Evolutionary conservation across 805 yeast genomes (phyloP).

Genomic region (Isabelozyma heimii): DNA sequence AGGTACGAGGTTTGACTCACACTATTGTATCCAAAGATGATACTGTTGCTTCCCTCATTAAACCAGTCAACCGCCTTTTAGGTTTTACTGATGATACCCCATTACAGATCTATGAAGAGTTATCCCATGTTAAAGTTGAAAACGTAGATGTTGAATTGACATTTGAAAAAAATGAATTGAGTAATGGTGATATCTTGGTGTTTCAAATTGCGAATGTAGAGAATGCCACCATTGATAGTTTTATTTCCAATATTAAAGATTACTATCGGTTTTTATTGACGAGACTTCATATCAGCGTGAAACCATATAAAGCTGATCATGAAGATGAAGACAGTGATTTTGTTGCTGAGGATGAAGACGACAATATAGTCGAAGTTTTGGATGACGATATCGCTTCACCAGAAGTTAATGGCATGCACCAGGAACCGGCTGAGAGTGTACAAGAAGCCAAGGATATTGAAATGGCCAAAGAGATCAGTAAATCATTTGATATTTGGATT

Average conservation of each 20-base stretch:
- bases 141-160: conserved; percentile 35
- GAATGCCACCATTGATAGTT: conserved; percentile 11
- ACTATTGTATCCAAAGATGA: conserved; percentile 49
- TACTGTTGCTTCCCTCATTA: conserved; percentile 37
- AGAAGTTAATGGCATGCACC: not conserved
- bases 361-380: conserved; percentile 2
- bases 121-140: conserved; percentile 53
- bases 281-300: conserved; percentile 57
- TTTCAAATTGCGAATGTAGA: conserved; percentile 26
- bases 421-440: conserved; percentile 11
- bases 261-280: conserved; percentile 56
- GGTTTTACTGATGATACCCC: conserved; percentile 32
- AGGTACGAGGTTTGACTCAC: conserved; percentile 67
- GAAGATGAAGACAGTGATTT: conserved; percentile 50
- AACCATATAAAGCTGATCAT: conserved; percentile 43
- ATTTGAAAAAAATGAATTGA: conserved; percentile 56
- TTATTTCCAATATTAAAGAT: conserved; percentile 32
- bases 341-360: conserved; percentile 25
- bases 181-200: conserved; percentile 65
- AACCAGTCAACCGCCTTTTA: conserved; percentile 40
- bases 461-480: conserved; percentile 16
- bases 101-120: conserved; percentile 56
- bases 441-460: conserved; percentile 13
- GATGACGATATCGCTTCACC: conserved; percentile 7
- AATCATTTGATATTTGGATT: conserved; percentile 62